Evolutionary conservation across 2,329 filamentous ascomycete genomes (phyloP).

Genomic region (Fusarium pseudocircinatum): DNA sequence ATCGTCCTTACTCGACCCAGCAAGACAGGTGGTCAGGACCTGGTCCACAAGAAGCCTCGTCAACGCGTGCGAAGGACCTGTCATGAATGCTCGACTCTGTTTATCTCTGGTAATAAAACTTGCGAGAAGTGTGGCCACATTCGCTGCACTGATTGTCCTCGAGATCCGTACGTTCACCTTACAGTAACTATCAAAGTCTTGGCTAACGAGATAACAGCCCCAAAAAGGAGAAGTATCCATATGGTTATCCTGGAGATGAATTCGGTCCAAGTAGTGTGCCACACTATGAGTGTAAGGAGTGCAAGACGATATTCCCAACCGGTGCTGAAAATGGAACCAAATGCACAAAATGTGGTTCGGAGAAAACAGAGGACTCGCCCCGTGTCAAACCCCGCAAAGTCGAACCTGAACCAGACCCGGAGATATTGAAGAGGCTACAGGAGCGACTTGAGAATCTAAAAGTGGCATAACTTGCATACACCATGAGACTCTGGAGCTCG

Average conservation of each 20-base stretch:
- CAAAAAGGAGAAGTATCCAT: conserved; percentile 75
- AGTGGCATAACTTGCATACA: conserved; percentile 42
- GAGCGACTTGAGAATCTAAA: conserved; percentile 61
- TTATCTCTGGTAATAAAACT: conserved; percentile 65
- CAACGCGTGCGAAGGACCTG: conserved; percentile 81
- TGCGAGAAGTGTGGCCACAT: conserved; percentile 77
- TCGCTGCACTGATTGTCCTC: conserved; percentile 82
- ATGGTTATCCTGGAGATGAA: conserved; percentile 74
- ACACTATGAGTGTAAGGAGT: conserved; percentile 70
- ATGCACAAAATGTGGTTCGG: conserved; percentile 69
- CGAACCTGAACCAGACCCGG: conserved; percentile 69
- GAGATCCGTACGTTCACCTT: conserved; percentile 74
- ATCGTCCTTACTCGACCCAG: conserved; percentile 70
- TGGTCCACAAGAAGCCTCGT: conserved; percentile 75
- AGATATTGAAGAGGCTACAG: conserved; percentile 66
- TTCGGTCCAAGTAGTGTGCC: conserved; percentile 62
- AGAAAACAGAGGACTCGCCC: conserved; percentile 68
- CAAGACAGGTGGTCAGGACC: conserved; percentile 73
- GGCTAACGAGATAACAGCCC: conserved; percentile 54
- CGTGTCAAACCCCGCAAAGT: conserved; percentile 68
- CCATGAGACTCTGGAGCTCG: background rate
- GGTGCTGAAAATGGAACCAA: conserved; percentile 60
- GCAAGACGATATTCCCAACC: conserved; percentile 65
- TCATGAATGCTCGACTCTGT: conserved; percentile 76
- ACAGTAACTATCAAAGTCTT: conserved; percentile 5